A percentile compares a stretch with the other conserved stretches of the same genome.
These are phyloP conservation scores for Eimeria praecox DNA, from an alignment of 169 alveolate species.

Conservation along the genomic window DNA sequence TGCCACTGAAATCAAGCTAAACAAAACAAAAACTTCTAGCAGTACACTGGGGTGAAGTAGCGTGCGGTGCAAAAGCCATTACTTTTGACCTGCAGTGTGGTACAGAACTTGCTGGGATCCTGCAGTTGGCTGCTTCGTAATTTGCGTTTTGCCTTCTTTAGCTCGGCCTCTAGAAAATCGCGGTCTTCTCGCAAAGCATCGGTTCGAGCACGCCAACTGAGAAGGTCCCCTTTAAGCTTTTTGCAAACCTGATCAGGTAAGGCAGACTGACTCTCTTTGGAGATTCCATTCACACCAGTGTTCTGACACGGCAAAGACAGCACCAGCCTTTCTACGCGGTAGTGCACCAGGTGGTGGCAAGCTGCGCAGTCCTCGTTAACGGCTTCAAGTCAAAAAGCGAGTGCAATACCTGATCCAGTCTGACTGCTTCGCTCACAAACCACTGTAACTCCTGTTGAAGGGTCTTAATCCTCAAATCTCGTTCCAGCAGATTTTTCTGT, in stretches of 20 bases:
- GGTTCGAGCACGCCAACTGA: constrained; percentile 80
- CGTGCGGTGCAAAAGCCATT: background rate
- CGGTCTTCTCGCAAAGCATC: constrained; percentile 83
- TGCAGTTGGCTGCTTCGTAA: background rate
- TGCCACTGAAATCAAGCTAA: background rate
- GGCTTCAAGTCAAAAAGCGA: background rate
- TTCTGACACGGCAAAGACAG: background rate
- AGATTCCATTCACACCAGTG: background rate
- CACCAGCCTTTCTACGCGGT: background rate
- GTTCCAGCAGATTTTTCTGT: constrained; percentile 14
- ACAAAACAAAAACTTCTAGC: background rate
- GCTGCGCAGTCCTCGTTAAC: background rate
- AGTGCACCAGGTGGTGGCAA: background rate
- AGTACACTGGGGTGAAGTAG: background rate
- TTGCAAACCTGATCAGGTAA: constrained; percentile 51
- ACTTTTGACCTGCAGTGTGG: background rate
- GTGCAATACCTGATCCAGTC: constrained; percentile 77
- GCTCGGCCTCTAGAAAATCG: constrained; percentile 78
- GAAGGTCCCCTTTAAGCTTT: constrained; percentile 71
- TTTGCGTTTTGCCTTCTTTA: constrained; percentile 58
- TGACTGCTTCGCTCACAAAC: constrained; percentile 83
- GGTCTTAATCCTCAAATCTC: constrained; percentile 60
- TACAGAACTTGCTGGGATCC: background rate
- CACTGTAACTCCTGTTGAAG: constrained; percentile 81
- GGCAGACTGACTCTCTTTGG: background rate